A percentile compares a stretch with the other conserved stretches of the same genome.
These are phyloP conservation scores for Trichophyton mentagrophytes DNA, from an alignment of 2,329 filamentous ascomycete genomes.

Conservation along the genomic window DNA sequence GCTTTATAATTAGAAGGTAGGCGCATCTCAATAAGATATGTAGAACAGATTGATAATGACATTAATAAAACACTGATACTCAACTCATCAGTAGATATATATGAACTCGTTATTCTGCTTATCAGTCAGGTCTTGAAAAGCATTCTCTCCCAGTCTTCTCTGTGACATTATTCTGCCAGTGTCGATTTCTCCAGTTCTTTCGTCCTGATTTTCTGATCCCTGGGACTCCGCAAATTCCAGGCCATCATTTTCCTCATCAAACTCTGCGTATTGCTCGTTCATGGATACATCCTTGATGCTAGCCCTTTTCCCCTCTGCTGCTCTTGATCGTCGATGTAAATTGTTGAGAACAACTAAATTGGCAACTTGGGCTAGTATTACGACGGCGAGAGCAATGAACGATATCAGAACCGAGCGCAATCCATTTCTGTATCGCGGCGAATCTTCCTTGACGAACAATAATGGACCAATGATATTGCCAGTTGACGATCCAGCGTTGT, in stretches of 20 bases:
- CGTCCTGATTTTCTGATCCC: conserved; percentile 3
- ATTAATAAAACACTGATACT: not conserved
- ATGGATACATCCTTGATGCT: conserved; percentile 50
- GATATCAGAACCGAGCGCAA: conserved; percentile 39
- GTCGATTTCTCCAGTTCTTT: not conserved
- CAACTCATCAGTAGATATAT: conserved; percentile 40
- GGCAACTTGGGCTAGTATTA: conserved; percentile 42
- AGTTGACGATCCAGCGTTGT: conserved; percentile 48
- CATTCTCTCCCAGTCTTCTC: conserved; percentile 29
- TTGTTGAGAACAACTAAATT: conserved; percentile 44
- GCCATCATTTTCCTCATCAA: conserved; percentile 21
- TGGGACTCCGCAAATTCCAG: not conserved
- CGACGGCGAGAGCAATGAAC: conserved; percentile 39
- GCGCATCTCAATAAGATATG: not conserved
- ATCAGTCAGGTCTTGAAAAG: conserved; percentile 51
- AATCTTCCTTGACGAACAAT: conserved; percentile 46
- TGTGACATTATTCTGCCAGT: conserved; percentile 19
- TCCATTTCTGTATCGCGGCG: conserved; percentile 47
- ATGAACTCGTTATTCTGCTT: conserved; percentile 56
- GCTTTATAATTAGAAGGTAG: not conserved
- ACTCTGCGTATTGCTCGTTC: conserved; percentile 26
- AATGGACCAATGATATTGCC: conserved; percentile 58
- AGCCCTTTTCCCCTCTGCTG: conserved; percentile 48
- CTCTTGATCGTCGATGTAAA: conserved; percentile 42
- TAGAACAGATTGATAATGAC: not conserved